Evolutionary conservation across 768 basidiomycete species (phyloP).

Genomic region (Suillus lakei): DNA sequence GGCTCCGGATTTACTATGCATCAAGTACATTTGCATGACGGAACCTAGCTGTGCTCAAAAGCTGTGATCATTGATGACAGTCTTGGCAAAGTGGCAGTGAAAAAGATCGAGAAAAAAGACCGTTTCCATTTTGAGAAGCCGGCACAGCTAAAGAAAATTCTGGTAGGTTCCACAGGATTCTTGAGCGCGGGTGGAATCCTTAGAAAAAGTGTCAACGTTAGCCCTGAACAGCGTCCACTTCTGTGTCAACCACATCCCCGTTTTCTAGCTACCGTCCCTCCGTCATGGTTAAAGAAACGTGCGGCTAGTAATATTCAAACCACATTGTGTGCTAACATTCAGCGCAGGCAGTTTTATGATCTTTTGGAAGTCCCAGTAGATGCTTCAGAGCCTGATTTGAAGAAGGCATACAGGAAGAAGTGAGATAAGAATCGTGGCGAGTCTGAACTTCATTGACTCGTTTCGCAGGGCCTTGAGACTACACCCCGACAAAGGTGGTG

Average conservation of each 20-base stretch:
- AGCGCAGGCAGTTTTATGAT: slow-evolving; percentile 85
- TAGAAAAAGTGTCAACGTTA: slow-evolving; percentile 22
- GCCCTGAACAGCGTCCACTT: slow-evolving; percentile 16
- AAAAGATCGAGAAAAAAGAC: slow-evolving; percentile 1
- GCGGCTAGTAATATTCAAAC: slow-evolving; percentile 26
- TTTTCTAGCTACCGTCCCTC: slow-evolving; percentile 12
- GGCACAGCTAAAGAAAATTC: slow-evolving; percentile 32
- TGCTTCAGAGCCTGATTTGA: slow-evolving; percentile 84
- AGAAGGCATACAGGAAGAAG: slow-evolving; percentile 97
- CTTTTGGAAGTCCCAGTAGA: slow-evolving; percentile 83
- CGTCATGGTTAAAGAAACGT: slow-evolving; percentile 77
- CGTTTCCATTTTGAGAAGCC: slow-evolving; percentile 3
- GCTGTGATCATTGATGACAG: neutral
- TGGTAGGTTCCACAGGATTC: slow-evolving; percentile 41
- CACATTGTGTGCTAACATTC: slow-evolving; percentile 10
- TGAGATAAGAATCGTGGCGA: slow-evolving; percentile 33
- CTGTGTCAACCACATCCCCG: slow-evolving; percentile 17
- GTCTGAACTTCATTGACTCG: slow-evolving; percentile 9
- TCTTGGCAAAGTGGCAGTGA: slow-evolving; percentile 2
- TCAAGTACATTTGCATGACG: neutral
- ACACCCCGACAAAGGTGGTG: slow-evolving; percentile 95
- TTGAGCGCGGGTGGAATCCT: slow-evolving; percentile 27
- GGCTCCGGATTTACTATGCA: neutral
- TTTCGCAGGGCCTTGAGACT: slow-evolving; percentile 72
- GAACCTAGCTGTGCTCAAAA: neutral